Percentiles rank a stretch among this genome's conserved stretches.
Conservation (phyloP, 768 basidiomycete species). For the Strobilomyces confusus region DNA sequence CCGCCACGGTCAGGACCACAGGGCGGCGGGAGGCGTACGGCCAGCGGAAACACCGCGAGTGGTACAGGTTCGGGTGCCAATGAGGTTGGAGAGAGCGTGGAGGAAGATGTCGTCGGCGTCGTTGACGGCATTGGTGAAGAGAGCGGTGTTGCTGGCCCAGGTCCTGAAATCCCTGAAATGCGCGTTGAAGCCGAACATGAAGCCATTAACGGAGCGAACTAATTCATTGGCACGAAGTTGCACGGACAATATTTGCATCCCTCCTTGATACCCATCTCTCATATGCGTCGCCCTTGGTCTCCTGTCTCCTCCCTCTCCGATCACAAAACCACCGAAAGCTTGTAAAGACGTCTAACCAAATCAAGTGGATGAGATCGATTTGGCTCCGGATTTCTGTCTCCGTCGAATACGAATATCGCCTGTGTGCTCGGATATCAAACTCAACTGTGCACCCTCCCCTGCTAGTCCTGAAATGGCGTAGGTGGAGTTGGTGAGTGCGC, state of each 20-base stretch:
- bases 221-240: conserved; percentile 10
- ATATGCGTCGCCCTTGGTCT: conserved; percentile 26
- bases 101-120: conserved; percentile 21
- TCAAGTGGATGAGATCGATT: conserved; percentile 43
- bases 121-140: conserved; percentile 26
- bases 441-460: conserved; percentile 6
- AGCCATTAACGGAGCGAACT: conserved; percentile 22
- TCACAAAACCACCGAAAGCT: conserved; percentile 33
- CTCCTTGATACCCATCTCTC: conserved; percentile 26
- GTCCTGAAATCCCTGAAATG: conserved; percentile 38
- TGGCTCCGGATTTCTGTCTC: conserved; percentile 39
- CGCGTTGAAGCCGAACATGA: conserved; percentile 37
- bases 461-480: conserved; percentile 9
- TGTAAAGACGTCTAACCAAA: conserved; percentile 28
- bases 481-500: background rate
- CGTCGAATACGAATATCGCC: conserved; percentile 1
- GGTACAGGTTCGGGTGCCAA: conserved; percentile 9
- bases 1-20: conserved; percentile 82
- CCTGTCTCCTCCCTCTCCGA: conserved; percentile 17
- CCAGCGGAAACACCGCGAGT: conserved; percentile 36
- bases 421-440: conserved; percentile 3
- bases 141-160: conserved; percentile 19
- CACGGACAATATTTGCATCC: conserved; percentile 30
- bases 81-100: conserved; percentile 19
- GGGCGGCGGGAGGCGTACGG: conserved; percentile 53